These are phyloP conservation scores for Trichoderma harzianum DNA, from an alignment of 2,329 filamentous ascomycete species.

Conservation along the genomic window DNA sequence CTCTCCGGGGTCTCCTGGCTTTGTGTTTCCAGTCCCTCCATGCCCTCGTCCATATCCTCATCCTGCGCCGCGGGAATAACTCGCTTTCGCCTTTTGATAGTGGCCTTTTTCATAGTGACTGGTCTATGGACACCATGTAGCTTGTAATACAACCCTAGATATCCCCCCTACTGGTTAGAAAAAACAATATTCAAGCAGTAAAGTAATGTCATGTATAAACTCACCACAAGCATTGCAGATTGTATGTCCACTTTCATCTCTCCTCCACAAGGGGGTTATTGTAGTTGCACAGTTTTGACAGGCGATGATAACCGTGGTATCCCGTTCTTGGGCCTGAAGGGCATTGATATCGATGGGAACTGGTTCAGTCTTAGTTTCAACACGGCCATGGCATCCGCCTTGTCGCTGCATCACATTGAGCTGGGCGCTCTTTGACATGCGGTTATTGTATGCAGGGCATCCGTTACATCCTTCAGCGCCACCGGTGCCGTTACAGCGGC, in stretches of 20 bases:
- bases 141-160: slow-evolving; percentile 85
- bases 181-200: neutral
- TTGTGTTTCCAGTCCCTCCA: slow-evolving; percentile 41
- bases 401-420: slow-evolving; percentile 56
- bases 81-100: slow-evolving; percentile 93
- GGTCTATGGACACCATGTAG: slow-evolving; percentile 90
- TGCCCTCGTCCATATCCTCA: slow-evolving; percentile 47
- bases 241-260: slow-evolving; percentile 90
- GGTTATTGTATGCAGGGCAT: slow-evolving; percentile 96
- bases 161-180: neutral
- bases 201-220: slow-evolving; percentile 32
- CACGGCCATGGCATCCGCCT: slow-evolving; percentile 31
- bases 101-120: slow-evolving; percentile 97
- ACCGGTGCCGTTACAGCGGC: slow-evolving; percentile 92
- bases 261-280: slow-evolving; percentile 91
- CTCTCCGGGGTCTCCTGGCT: slow-evolving; percentile 43
- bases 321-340: slow-evolving; percentile 31
- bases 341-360: slow-evolving; percentile 35
- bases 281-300: slow-evolving; percentile 98
- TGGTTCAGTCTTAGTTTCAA: slow-evolving; percentile 28
- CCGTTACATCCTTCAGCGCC: slow-evolving; percentile 93
- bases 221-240: slow-evolving; percentile 98
- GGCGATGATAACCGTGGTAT: slow-evolving; percentile 62
- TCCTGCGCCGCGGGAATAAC: slow-evolving; percentile 75
- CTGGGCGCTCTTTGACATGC: slow-evolving; percentile 82